A percentile compares a stretch with the other conserved stretches of the same genome.
These are phyloP conservation scores for Beauveria medogensis DNA, from an alignment of 2,329 filamentous ascomycete species.

Conservation along the genomic window DNA sequence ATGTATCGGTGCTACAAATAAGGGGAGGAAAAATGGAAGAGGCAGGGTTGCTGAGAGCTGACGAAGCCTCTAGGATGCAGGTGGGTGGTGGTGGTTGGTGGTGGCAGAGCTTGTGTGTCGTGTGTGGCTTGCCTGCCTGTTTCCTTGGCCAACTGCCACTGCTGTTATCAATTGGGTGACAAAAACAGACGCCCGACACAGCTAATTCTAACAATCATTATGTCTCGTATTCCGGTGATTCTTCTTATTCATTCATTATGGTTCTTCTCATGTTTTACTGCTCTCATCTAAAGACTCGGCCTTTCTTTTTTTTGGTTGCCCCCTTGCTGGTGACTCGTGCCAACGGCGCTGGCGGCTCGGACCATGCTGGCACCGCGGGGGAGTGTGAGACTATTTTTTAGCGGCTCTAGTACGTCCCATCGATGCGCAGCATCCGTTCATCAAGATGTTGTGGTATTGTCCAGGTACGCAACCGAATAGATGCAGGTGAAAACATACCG, in stretches of 20 bases:
- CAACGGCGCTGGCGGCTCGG: not conserved
- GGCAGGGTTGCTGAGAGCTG: not conserved
- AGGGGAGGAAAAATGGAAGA: not conserved
- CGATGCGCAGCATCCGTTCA: too few relatives aligned
- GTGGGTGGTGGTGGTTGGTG: not conserved
- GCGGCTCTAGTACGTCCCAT: not conserved
- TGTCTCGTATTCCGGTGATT: too few relatives aligned
- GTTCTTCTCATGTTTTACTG: too few relatives aligned
- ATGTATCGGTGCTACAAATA: not conserved
- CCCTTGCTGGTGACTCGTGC: not conserved
- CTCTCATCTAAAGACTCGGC: too few relatives aligned
- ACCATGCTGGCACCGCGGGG: not conserved
- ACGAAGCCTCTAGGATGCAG: not conserved
- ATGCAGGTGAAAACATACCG: too few relatives aligned
- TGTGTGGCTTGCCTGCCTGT: not conserved
- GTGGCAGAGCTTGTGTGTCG: not conserved
- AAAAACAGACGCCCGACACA: too few relatives aligned
- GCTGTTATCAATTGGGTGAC: too few relatives aligned
- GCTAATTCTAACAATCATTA: too few relatives aligned
- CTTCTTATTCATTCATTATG: too few relatives aligned
- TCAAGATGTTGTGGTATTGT: too few relatives aligned
- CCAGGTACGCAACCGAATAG: too few relatives aligned
- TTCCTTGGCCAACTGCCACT: not conserved
- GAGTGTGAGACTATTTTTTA: not conserved
- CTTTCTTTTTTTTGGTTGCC: too few relatives aligned